These are phyloP conservation scores for Rhytidhysteron rufulum DNA, from an alignment of 2,329 filamentous ascomycete genomes.

Conservation along the genomic window DNA sequence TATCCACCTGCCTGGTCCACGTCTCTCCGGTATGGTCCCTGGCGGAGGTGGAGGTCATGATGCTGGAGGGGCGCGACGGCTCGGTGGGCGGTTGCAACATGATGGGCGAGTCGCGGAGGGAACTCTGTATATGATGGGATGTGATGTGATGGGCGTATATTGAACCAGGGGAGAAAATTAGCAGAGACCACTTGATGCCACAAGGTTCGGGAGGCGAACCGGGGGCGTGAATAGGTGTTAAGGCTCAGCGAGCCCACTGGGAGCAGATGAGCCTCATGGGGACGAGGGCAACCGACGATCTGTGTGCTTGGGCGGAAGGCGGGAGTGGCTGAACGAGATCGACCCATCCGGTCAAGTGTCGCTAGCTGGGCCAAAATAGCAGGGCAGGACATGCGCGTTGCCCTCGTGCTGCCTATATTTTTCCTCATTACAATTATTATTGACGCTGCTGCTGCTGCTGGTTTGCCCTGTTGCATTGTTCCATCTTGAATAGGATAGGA, in stretches of 20 bases:
- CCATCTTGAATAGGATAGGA: too few relatives aligned
- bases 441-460: too few relatives aligned
- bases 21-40: constrained; percentile 40
- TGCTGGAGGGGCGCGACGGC: constrained; percentile 27
- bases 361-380: too few relatives aligned
- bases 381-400: not conserved
- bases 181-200: not conserved
- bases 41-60: constrained; percentile 31
- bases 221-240: not conserved
- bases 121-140: not conserved
- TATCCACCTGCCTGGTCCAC: constrained; percentile 39
- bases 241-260: too few relatives aligned
- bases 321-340: not conserved
- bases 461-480: too few relatives aligned
- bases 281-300: not conserved
- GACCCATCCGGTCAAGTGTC: not conserved
- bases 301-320: not conserved
- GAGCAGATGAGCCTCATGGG: constrained; percentile 1
- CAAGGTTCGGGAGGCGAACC: not conserved
- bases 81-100: constrained; percentile 26
- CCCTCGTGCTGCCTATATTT: too few relatives aligned
- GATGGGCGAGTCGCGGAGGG: constrained; percentile 4
- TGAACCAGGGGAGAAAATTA: not conserved
- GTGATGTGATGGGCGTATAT: not conserved
- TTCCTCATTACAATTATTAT: too few relatives aligned